Base-by-base conservation (phyloP, 306 rosid genomes). In the Quercus aquifolioides region DNA sequence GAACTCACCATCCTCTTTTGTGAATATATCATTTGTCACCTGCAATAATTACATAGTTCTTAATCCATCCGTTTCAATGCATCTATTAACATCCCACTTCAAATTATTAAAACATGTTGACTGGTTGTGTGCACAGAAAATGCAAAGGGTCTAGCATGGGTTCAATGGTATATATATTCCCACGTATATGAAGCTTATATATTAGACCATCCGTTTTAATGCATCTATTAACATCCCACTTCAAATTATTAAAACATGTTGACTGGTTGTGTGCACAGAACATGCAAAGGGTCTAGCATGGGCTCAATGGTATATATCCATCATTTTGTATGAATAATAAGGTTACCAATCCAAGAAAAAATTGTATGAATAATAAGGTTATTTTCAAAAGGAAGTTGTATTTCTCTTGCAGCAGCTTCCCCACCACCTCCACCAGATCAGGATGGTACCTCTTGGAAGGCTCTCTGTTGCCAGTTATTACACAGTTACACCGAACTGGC, bases 21-120 rank as follows among this genome's bases (percentile, higher is more conserved):
- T 95, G 85, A 95, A 95, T 74, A 95, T 95, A 81, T 95, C 99
- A 84, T 95, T 95, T n/a, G 98, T 93, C 68, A 95, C 96, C 96
- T 94, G 79, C 69, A 23, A 84, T 43, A 35, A 72, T 38, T 56
- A 46, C 54, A 35, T 10, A 18, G 25, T 51, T 46, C 6, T 15
- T 4, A 81, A 58, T 58, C 33, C 7, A 18, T 67, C 68, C 2
- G 3, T 11, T 7, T 9, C 2, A 23, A 26, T 4, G 57, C 21
- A 25, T 21, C 1, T 55, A 72, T 41, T 6, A 33, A 25, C n/a
- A 52, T 63, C 41, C 41, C 9, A 28, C 69, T 5, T 23, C 69
- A 38, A 67, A 21, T 33, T 28, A 67, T 33, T n/a, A n/a, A 20
- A 67, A 67, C 46, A 38, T 38, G 46, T 38, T 38, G 46, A 21